Evolutionary conservation across 495 filamentous ascomycete genomes (phyloP).

Genomic region (Podospora australis): DNA sequence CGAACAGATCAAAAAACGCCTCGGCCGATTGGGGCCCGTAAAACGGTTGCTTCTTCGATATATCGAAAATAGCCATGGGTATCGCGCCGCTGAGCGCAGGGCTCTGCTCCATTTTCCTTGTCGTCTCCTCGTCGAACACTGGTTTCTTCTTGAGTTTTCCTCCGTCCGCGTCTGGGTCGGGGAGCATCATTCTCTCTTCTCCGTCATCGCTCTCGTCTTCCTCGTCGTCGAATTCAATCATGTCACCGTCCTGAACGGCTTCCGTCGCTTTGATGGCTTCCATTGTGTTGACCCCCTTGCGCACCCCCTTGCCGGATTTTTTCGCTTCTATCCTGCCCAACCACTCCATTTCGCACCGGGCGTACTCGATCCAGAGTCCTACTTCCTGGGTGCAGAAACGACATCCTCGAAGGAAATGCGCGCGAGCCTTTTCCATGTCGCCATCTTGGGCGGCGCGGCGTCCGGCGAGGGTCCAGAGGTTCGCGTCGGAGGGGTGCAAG

Average conservation of each 20-base stretch:
- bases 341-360: constrained; percentile 87
- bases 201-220: constrained; percentile 37
- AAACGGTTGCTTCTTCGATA: constrained; percentile 71
- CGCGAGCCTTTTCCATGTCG: constrained; percentile 76
- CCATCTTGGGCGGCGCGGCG: constrained; percentile 65
- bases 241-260: constrained; percentile 23
- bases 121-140: constrained; percentile 52
- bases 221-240: constrained; percentile 33
- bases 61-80: constrained; percentile 85
- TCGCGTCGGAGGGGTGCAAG: constrained; percentile 74
- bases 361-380: constrained; percentile 81
- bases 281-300: constrained; percentile 29
- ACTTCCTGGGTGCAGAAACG: constrained; percentile 73
- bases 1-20: constrained; percentile 75
- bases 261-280: constrained; percentile 36
- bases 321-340: constrained; percentile 68
- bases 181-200: constrained; percentile 37
- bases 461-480: constrained; percentile 85
- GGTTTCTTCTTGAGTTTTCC: constrained; percentile 17
- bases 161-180: constrained; percentile 19
- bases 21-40: constrained; percentile 56
- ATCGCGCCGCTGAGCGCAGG: constrained; percentile 86
- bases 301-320: constrained; percentile 57
- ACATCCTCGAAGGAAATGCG: constrained; percentile 80
- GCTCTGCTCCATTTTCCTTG: constrained; percentile 60